These are phyloP conservation scores for Euphorbia celastroides DNA, from an alignment of 441 rosid genomes.

Conservation along the genomic window DNA sequence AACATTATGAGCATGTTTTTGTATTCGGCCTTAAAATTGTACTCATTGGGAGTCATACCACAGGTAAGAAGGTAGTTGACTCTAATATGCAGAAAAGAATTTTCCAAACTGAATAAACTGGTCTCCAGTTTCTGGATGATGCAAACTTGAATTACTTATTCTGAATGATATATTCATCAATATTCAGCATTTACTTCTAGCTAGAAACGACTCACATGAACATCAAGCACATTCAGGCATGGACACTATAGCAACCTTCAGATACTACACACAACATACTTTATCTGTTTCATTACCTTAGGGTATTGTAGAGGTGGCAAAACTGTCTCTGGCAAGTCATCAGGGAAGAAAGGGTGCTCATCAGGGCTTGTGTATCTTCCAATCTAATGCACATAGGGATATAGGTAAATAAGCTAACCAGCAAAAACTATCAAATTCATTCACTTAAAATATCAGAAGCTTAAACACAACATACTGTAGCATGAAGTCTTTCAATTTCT, in stretches of 20 bases:
- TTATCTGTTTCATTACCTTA: conserved; percentile 30
- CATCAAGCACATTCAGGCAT: too few relatives aligned
- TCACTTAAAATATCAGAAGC: conserved; percentile 1
- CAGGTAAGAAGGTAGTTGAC: neutral
- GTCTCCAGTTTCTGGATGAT: too few relatives aligned
- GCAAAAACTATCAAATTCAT: neutral
- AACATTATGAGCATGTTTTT: too few relatives aligned
- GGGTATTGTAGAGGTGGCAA: conserved; percentile 87
- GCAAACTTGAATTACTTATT: too few relatives aligned
- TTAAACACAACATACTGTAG: conserved; percentile 38
- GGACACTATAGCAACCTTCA: conserved; percentile 3
- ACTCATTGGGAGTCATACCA: neutral
- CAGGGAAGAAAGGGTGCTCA: conserved; percentile 86
- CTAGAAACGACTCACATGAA: neutral
- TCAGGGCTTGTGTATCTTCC: conserved; percentile 94
- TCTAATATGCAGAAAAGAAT: conserved; percentile 1
- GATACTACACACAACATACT: neutral
- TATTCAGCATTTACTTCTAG: neutral
- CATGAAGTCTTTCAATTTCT: conserved; percentile 88
- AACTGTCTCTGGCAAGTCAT: conserved; percentile 61
- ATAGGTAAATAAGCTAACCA: conserved; percentile 14
- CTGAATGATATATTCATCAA: neutral
- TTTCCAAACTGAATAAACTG: neutral
- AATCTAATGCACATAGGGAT: conserved; percentile 38
- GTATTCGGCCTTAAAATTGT: neutral